Evolutionary conservation across 352 stramenopile species (phyloP), one percentile per base, ranked within the genome.

Genomic region (Paralagenidium karlingii): DNA sequence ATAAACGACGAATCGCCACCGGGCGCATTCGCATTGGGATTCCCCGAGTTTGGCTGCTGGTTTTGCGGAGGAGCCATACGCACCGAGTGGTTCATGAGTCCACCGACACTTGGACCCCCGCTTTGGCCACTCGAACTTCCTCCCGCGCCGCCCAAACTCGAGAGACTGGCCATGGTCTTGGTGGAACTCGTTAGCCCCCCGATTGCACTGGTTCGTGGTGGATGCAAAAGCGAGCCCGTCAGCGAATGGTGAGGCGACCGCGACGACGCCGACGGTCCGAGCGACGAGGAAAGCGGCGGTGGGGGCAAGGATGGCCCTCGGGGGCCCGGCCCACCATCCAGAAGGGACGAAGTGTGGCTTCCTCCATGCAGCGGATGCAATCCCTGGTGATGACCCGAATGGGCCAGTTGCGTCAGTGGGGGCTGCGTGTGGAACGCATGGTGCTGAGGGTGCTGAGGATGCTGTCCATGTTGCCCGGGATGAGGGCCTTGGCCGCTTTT

Each of bases 351-450:
- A 29, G 15, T 20, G 6, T 41, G 36, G 8, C 26, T 52, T 20
- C 68, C 64, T 26, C 74, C 74, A 42, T 88, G 74, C 8, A 88
- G 64, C 26, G 74, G 69, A 38, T 88, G 74, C 10, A 36, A 27
- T 11, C 42, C 38, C 24, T 31, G 12, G 49, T 69, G 59, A 50
- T 83, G 68, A 30, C 55, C 49, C 27, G 53, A 34, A 47, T 76
- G 64, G 24, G 48, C 49, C 28, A 88, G 64, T 42, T 87, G 74
- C 27, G 74, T 43, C 27, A 87, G 51, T 34, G 69, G 73, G 32
- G 69, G 59, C 60, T 77, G 67, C 47, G 70, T 53, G 40, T 83
- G 74, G 56, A 81, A 84, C 22, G 49, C 56, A 40, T 87, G 73
- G 43, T 53, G 59, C 20, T 30, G 41, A 8, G 27, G 25, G 13